Base-by-base conservation (phyloP, 805 yeast genomes). In the Saccharomycopsis oosterbeekiorum region DNA sequence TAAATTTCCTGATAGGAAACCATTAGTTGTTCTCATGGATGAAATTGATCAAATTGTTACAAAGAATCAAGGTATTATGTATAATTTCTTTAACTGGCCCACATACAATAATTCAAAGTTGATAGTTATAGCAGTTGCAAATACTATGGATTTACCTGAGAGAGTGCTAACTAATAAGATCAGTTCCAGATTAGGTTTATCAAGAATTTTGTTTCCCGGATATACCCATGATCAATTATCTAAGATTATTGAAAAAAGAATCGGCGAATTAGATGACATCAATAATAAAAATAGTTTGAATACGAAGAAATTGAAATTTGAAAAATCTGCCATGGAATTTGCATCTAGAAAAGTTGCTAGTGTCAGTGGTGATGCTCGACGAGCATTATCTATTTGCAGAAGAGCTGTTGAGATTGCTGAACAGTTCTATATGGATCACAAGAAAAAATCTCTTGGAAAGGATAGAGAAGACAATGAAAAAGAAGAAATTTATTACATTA, bases 31-130 rank as follows among this genome's bases (percentile, higher is more conserved):
- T 0, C 74, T 94, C 56, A 76, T 94, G 73, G 99, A 94, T 73
- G 99, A 94, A 71, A 76, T 94, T 62, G 99, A 94, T 73, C 97
- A 94, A 69, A 78, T 94, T 58, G 92, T 91, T 11, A 85, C 92
- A 0, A 84, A 82, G 60, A 85, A 84, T 62, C 97, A 90, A 70
- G 83, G 84, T 55, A 92, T 93, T 41, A 85, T 93, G 86, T 94
- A 94, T 75, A 94, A 94, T 71, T 90, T 94, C 70, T 91, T 94
- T 78, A 94, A 94, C 73, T 94, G 99, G 99, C 97, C 99, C 4
- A 84, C 96, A 0, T 84, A 89, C 68, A 76, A 81, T 12, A 77
- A 84, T 65, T 91, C 98, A 4, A 85, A 85, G 67, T 76, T 94
- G 58, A 83, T 94, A 58, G 96, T 94, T 1, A 78, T 94, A 51